Evolutionary conservation across 495 filamentous ascomycete species (phyloP).

Genomic region (Xeromyces bisporus): DNA sequence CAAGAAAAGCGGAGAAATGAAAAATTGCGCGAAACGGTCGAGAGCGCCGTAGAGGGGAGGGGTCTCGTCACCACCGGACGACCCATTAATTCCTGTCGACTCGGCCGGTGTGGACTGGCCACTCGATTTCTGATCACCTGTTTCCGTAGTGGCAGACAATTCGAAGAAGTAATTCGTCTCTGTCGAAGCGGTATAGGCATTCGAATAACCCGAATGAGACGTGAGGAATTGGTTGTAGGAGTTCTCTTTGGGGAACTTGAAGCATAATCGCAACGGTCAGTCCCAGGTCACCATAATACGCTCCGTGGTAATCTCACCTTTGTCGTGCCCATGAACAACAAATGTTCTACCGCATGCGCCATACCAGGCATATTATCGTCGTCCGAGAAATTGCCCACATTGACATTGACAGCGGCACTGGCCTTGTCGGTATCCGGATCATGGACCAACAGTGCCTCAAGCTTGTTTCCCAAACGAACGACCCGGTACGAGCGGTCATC

Average conservation of each 20-base stretch:
- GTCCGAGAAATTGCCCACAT: conserved; percentile 92
- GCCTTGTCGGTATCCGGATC: conserved; percentile 95
- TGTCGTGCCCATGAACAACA: conserved; percentile 96
- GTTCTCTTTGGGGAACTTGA: conserved; percentile 82
- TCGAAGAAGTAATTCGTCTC: conserved; percentile 99
- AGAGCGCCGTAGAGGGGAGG: conserved; percentile 78
- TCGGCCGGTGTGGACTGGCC: conserved; percentile 16
- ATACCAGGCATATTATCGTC: conserved; percentile 81
- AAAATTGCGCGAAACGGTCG: conserved; percentile 96
- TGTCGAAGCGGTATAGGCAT: conserved; percentile 84
- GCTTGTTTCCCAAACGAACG: conserved; percentile 64
- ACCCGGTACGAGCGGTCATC: conserved; percentile 85
- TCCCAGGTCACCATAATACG: conserved; percentile 2
- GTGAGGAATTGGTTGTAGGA: conserved; percentile 89
- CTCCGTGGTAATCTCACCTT: too few species aligned
- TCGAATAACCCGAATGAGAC: conserved; percentile 75
- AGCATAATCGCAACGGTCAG: conserved; percentile 1
- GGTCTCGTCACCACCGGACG: conserved; percentile 6
- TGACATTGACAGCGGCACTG: conserved; percentile 85
- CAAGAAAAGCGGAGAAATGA: conserved; percentile 81
- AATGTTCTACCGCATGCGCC: conserved; percentile 80
- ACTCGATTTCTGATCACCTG: conserved; percentile 26
- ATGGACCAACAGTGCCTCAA: conserved; percentile 91
- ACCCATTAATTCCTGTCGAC: conserved; percentile 7
- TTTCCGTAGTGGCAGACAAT: conserved; percentile 49